These are phyloP conservation scores for Eruca vesicaria DNA, from an alignment of 441 rosid genomes.

Conservation along the genomic window DNA sequence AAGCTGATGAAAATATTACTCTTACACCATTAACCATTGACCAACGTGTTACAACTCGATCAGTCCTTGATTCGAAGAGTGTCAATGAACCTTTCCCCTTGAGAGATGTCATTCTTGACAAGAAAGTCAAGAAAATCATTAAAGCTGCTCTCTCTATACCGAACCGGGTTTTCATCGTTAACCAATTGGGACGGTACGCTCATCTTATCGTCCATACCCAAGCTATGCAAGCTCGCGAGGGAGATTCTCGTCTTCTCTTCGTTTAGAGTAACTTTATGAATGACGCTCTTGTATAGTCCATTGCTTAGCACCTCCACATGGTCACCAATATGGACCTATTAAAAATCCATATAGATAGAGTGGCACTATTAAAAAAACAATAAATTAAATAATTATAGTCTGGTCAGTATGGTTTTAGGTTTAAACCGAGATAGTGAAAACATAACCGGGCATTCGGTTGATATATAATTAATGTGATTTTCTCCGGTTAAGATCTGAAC, in stretches of 20 bases:
- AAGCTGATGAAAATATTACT: not conserved
- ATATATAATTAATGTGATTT: not conserved
- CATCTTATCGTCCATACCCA: constrained; percentile 62
- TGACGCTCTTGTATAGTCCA: constrained; percentile 53
- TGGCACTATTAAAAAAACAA: not conserved
- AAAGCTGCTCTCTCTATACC: constrained; percentile 56
- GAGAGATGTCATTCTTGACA: constrained; percentile 42
- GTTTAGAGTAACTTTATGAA: constrained; percentile 51
- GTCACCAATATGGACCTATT: constrained; percentile 59
- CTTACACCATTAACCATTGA: not conserved
- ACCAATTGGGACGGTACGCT: constrained; percentile 50
- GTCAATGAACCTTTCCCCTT: constrained; percentile 48
- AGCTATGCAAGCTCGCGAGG: constrained; percentile 61
- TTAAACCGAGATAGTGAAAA: not conserved
- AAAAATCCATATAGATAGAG: not conserved
- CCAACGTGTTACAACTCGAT: constrained; percentile 5
- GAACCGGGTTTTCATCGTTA: constrained; percentile 41
- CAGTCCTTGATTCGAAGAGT: constrained; percentile 39
- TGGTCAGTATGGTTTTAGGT: not conserved
- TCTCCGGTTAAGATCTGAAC: not conserved
- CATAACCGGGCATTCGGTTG: not conserved
- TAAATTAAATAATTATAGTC: not conserved
- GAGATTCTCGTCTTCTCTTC: constrained; percentile 47
- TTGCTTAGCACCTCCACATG: constrained; percentile 75
- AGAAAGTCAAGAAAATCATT: constrained; percentile 63